Conservation (phyloP, 1,139 yeast genomes). For the Geotrichum restrictum region DNA sequence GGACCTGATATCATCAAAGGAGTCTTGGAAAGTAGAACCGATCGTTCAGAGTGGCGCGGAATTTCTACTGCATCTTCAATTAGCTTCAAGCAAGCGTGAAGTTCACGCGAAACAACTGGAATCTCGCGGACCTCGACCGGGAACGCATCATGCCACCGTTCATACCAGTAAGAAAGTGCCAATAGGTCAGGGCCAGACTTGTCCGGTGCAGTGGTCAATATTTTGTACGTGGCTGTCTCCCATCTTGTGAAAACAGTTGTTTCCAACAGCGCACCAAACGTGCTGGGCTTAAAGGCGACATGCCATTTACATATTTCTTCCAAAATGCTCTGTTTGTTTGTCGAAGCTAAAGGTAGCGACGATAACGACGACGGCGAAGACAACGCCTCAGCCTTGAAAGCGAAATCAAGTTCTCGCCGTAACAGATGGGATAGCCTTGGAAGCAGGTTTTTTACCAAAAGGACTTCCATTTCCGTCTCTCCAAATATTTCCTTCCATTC, state of each 20-base stretch:
- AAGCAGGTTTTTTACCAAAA: conserved; percentile 33
- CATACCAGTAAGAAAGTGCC: conserved; percentile 33
- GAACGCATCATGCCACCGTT: conserved; percentile 35
- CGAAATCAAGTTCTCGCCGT: conserved; percentile 5
- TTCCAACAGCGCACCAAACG: conserved; percentile 31
- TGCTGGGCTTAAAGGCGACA: conserved; percentile 25
- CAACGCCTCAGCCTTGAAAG: background rate
- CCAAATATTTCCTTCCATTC: conserved; percentile 44
- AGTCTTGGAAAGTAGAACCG: conserved; percentile 8
- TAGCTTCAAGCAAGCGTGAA: conserved; percentile 36
- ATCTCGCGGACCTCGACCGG: conserved; percentile 27
- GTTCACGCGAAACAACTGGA: conserved; percentile 29
- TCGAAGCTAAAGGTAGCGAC: no score
- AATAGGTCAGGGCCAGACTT: conserved; percentile 3
- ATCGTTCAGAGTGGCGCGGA: conserved; percentile 4
- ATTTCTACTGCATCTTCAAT: conserved; percentile 34
- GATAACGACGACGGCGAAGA: no score
- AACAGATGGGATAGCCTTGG: conserved; percentile 38
- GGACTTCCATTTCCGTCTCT: conserved; percentile 30
- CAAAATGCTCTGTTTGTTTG: background rate
- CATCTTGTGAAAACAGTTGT: conserved; percentile 38
- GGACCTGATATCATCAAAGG: conserved; percentile 5
- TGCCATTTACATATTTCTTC: conserved; percentile 13
- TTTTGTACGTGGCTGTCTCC: conserved; percentile 23
- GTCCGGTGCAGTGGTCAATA: background rate